phyloP scores from a whole-genome alignment of 305 asterid genomes.

The Fraxinus baroniana region DNA sequence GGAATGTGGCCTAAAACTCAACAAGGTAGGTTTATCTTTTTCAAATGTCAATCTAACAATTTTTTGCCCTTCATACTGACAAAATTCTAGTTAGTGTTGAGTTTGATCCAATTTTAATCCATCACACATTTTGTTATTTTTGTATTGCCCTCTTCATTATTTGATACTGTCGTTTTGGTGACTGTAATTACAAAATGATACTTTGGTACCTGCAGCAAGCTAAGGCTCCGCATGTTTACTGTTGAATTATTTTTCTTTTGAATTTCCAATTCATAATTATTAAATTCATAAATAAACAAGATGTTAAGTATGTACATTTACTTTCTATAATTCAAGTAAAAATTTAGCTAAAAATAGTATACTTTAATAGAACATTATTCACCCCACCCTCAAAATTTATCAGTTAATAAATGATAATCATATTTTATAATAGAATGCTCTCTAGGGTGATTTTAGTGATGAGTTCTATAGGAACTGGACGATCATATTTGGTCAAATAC shows the following conservation, averaged over 20 bases:
- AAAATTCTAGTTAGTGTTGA: not conserved
- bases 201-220: not conserved
- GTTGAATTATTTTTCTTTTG: not conserved
- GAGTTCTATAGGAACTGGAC: too few relatives aligned
- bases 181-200: not conserved
- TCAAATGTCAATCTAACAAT: constrained; percentile 6
- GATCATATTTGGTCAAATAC: too few relatives aligned
- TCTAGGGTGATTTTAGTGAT: not conserved
- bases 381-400: not conserved
- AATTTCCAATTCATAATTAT: not conserved
- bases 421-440: not conserved
- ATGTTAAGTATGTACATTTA: not conserved
- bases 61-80: not conserved
- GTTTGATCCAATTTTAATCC: not conserved
- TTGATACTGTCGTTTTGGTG: not conserved
- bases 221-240: not conserved
- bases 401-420: not conserved
- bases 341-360: not conserved
- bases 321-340: not conserved
- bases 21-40: not conserved
- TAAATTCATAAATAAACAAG: not conserved
- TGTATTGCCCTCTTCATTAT: not conserved
- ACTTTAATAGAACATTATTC: too few relatives aligned
- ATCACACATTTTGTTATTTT: not conserved
- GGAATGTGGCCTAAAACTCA: not conserved